A percentile compares a stretch with the other conserved stretches of the same genome.
Conservation (phyloP, 2,329 filamentous ascomycete genomes). For the Aspergillus udagawae region DNA sequence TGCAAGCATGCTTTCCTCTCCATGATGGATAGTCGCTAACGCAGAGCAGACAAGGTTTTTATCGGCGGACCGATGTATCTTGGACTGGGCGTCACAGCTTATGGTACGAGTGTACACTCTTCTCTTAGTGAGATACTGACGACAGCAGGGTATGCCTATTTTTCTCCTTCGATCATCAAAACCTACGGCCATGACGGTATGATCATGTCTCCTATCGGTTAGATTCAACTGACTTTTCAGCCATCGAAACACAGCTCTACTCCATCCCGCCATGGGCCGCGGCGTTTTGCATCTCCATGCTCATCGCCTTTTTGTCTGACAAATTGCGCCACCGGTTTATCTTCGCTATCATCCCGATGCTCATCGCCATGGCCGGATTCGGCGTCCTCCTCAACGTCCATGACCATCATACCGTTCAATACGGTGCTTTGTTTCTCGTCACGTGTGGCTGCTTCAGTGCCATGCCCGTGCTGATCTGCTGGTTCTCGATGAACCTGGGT, state of each 20-base stretch:
- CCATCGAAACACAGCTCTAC: slow-evolving; percentile 49
- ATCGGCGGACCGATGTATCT: slow-evolving; percentile 77
- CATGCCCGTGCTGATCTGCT: slow-evolving; percentile 80
- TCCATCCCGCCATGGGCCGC: slow-evolving; percentile 59
- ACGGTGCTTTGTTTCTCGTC: slow-evolving; percentile 75
- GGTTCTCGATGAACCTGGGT: slow-evolving; percentile 76
- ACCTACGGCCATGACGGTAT: slow-evolving; percentile 57
- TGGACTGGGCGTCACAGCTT: slow-evolving; percentile 70
- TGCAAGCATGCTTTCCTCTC: slow-evolving; percentile 30
- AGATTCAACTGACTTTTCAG: slow-evolving; percentile 10
- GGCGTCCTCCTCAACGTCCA: slow-evolving; percentile 69
- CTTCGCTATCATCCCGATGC: slow-evolving; percentile 66
- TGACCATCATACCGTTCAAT: slow-evolving; percentile 63
- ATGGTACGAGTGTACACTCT: slow-evolving; percentile 40
- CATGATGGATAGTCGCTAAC: slow-evolving; percentile 10
- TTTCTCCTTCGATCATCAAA: slow-evolving; percentile 66
- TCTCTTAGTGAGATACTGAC: not conserved
- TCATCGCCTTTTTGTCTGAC: slow-evolving; percentile 69
- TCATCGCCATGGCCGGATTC: slow-evolving; percentile 68
- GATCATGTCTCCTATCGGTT: slow-evolving; percentile 3
- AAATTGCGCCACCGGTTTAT: slow-evolving; percentile 67
- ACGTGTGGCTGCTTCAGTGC: slow-evolving; percentile 75
- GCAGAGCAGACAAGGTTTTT: slow-evolving; percentile 55
- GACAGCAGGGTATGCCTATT: slow-evolving; percentile 62
- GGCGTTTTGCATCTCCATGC: slow-evolving; percentile 74